phyloP scores from a whole-genome alignment of 1,139 yeast genomes.

The Pichia sp. region DNA sequence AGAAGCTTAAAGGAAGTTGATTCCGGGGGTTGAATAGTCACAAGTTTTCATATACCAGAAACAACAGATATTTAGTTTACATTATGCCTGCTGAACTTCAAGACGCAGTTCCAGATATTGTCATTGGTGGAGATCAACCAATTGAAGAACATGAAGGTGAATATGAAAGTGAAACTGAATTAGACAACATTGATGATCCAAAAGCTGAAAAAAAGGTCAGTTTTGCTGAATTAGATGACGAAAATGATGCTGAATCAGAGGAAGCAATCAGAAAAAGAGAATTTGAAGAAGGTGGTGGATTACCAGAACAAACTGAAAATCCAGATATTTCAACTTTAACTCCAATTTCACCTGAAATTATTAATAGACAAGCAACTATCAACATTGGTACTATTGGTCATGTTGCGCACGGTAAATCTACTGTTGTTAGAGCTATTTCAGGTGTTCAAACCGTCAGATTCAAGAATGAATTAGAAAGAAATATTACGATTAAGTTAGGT shows the following conservation, averaged over 20 bases:
- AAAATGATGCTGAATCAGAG: constrained; percentile 52
- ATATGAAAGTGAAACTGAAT: constrained; percentile 43
- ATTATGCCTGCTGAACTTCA: constrained; percentile 59
- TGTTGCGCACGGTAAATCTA: constrained; percentile 98
- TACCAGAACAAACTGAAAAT: constrained; percentile 90
- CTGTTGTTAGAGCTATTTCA: constrained; percentile 97
- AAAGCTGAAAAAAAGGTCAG: constrained; percentile 64
- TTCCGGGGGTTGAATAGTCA: neutral
- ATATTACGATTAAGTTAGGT: constrained; percentile 96
- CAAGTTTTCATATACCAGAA: neutral
- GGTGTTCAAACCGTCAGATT: constrained; percentile 99
- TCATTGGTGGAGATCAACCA: constrained; percentile 57
- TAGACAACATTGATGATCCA: constrained; percentile 33
- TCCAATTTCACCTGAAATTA: constrained; percentile 89
- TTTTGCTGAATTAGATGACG: constrained; percentile 68
- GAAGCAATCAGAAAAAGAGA: constrained; percentile 67
- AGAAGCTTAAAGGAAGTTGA: neutral
- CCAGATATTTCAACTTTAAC: constrained; percentile 75
- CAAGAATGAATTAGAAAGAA: constrained; percentile 97
- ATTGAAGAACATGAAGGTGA: constrained; percentile 17
- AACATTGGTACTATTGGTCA: constrained; percentile 99
- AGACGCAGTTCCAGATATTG: constrained; percentile 77
- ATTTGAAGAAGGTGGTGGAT: constrained; percentile 96
- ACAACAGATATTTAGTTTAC: neutral
- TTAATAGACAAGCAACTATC: constrained; percentile 97